These are phyloP conservation scores for Gossypium anomalum DNA, from an alignment of 345 rosid species.

Conservation along the genomic window DNA sequence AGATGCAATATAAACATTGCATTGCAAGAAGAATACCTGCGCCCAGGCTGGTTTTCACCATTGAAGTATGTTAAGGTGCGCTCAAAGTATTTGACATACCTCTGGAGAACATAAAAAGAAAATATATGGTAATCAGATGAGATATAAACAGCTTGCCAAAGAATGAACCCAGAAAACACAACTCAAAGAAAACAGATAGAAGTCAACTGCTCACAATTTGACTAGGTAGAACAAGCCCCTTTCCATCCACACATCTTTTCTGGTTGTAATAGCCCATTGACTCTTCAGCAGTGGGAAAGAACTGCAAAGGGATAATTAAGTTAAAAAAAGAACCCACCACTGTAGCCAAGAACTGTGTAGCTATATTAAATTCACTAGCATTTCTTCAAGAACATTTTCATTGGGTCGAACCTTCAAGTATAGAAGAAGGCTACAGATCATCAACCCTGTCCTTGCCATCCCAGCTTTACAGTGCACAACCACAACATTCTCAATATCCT, in stretches of 20 bases:
- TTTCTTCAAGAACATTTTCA: conserved; percentile 4
- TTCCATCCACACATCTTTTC: conserved; percentile 79
- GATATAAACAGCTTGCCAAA: not conserved
- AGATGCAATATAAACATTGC: not conserved
- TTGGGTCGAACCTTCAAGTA: conserved; percentile 51
- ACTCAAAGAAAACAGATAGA: not conserved
- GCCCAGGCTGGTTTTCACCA: conserved; percentile 77
- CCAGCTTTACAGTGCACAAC: conserved; percentile 94
- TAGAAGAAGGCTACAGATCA: conserved; percentile 82
- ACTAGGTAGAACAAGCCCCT: conserved; percentile 84
- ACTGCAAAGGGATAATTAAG: conserved; percentile 38
- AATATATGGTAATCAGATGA: not conserved
- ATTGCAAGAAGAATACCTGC: conserved; percentile 42
- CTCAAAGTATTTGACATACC: conserved; percentile 81
- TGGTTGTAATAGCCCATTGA: conserved; percentile 83
- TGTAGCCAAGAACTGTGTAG: conserved; percentile 7
- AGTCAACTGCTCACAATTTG: conserved; percentile 59
- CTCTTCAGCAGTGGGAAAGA: conserved; percentile 88
- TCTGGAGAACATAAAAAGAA: conserved; percentile 30
- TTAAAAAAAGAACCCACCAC: conserved; percentile 2
- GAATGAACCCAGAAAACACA: not conserved
- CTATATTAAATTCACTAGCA: conserved; percentile 10
- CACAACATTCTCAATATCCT: conserved; percentile 87
- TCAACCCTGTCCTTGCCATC: conserved; percentile 90
- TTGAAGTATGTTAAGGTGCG: conserved; percentile 65